Conservation (phyloP, 2,329 filamentous ascomycete species). For the Lecanicillium sp. region DNA sequence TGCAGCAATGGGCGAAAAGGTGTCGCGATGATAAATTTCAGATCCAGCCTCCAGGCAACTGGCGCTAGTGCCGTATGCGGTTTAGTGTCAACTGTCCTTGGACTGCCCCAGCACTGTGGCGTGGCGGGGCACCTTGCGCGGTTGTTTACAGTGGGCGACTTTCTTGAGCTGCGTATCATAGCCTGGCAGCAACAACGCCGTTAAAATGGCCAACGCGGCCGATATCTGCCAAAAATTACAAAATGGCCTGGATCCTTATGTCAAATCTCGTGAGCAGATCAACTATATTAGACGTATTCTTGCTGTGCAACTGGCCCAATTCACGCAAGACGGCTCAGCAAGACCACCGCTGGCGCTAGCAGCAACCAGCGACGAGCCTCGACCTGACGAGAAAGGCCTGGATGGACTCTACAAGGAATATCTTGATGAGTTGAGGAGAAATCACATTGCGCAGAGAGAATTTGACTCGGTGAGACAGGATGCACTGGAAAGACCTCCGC, state of each 20-base stretch:
- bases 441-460: slow-evolving; percentile 40
- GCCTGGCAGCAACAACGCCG: too few species aligned
- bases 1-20: slow-evolving; percentile 3
- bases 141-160: too few species aligned
- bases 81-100: slow-evolving; percentile 12
- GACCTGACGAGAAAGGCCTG: slow-evolving; percentile 17
- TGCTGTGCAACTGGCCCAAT: slow-evolving; percentile 43
- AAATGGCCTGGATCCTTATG: slow-evolving; percentile 38
- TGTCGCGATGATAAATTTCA: slow-evolving; percentile 28
- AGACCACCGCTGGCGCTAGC: slow-evolving; percentile 40
- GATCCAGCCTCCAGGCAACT: slow-evolving; percentile 11
- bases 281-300: slow-evolving; percentile 47
- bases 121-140: neutral
- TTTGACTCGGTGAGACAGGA: slow-evolving; percentile 29
- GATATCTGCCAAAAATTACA: slow-evolving; percentile 24
- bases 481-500: neutral
- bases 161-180: too few species aligned
- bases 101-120: neutral
- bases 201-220: too few species aligned
- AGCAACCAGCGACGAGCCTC: slow-evolving; percentile 22
- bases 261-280: slow-evolving; percentile 50
- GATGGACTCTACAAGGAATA: slow-evolving; percentile 45
- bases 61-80: slow-evolving; percentile 6
- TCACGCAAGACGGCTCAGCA: slow-evolving; percentile 32
- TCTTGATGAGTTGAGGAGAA: slow-evolving; percentile 42